Evolutionary conservation across 169 alveolate genomes (phyloP), one percentile per base, ranked within the genome.

Genomic region (Plasmodium gallinaceum): DNA sequence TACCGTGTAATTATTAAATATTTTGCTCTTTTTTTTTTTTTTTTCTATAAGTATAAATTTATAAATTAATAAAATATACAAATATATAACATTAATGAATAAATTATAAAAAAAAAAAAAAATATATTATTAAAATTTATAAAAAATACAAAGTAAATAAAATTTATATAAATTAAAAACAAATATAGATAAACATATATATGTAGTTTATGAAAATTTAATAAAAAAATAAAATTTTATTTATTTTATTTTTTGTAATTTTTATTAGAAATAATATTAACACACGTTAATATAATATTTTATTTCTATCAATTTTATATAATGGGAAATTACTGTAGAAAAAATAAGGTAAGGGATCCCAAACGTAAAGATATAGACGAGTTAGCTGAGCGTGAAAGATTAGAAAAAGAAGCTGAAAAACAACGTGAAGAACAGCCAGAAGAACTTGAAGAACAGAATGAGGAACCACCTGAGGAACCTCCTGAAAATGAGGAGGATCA

Each of bases 311-410:
- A 72, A 64, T 32, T 39, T 64, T 65, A 78, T 70, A 78, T 42
- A 78, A 78, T 78, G 89, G 89, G 89, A 57, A 64, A 58, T 52
- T 12, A 22, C 12, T 93, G 95, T 85, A 71, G 70, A 73, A 90
- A 88, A 57, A 90, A 75, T 83, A 87, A 71, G 87, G 94, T 92
- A n/a, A 93, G 87, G 78, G 86, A 83, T 75, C 95, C 95, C 62
- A 90, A 90, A 85, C 88, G 95, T 65, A 90, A 88, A 60, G 92
- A 93, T 42, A 92, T 93, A 45, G 75, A 93, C 60, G 95, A 93
- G 52, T 46, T 74, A 45, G 91, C 93, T 3, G 93, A 70, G 46
- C 58, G 74, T 39, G 70, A 78, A 68, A 64, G 60, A 16, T 10
- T 60, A 10, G 51, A 90, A 58, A 32, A 58, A n/a, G 93, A 88